These are phyloP conservation scores for Trypanosoma cruzi DNA, from an alignment of 208 protist genomes.

Conservation along the genomic window DNA sequence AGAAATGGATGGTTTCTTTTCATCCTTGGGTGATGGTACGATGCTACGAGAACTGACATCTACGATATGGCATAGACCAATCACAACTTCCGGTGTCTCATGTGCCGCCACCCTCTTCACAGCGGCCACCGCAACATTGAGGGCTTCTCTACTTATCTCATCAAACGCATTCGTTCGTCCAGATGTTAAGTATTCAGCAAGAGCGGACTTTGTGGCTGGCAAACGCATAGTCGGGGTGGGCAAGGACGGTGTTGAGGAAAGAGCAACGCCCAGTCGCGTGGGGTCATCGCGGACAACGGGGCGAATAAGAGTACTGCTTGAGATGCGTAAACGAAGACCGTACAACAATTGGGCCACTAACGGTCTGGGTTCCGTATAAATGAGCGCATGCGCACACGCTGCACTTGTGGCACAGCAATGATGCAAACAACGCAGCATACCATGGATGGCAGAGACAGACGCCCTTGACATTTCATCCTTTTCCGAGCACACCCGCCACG, in stretches of 20 bases:
- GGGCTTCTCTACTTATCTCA: conserved; percentile 49
- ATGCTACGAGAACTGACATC: conserved; percentile 28
- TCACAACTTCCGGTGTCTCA: conserved; percentile 54
- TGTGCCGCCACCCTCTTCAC: conserved; percentile 44
- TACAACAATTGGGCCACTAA: conserved; percentile 73
- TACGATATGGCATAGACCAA: conserved; percentile 39
- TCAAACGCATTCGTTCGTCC: conserved; percentile 41
- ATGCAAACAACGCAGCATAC: conserved; percentile 48
- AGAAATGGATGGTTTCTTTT: conserved; percentile 2
- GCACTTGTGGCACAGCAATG: conserved; percentile 48
- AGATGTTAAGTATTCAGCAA: conserved; percentile 14
- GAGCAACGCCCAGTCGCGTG: neutral
- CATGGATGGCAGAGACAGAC: conserved; percentile 39
- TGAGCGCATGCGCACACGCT: conserved; percentile 44
- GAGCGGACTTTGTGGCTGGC: neutral
- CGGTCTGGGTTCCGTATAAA: conserved; percentile 73
- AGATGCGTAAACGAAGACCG: conserved; percentile 73
- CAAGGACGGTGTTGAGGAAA: neutral
- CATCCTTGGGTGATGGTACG: neutral
- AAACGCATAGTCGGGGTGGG: neutral
- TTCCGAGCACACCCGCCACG: conserved; percentile 25
- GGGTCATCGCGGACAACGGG: conserved; percentile 43
- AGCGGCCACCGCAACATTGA: conserved; percentile 59
- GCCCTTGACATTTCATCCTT: conserved; percentile 32
- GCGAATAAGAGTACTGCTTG: conserved; percentile 39